Conservation (phyloP, 169 alveolate genomes). For the Eimeria necatrix region DNA sequence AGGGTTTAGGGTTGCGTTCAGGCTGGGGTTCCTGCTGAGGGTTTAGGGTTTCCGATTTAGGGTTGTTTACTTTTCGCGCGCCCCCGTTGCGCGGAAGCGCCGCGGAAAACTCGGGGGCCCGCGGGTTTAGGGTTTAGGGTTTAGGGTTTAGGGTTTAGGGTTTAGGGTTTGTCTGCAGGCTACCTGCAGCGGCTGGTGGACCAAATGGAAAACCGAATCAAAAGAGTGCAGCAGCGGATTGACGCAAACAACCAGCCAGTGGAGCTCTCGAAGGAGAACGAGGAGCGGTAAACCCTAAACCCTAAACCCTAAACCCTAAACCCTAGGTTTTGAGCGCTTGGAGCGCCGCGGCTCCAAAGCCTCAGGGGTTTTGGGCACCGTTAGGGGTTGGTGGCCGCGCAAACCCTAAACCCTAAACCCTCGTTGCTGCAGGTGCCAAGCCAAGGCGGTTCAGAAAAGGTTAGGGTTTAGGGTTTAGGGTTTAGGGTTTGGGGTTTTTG, state of each 20-base stretch:
- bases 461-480: slow-evolving; percentile 18
- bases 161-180: slow-evolving; percentile 52
- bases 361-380: too few relatives aligned
- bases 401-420: neutral
- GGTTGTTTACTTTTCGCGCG: too few relatives aligned
- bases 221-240: slow-evolving; percentile 80
- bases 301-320: neutral
- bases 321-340: neutral
- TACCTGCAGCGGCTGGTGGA: slow-evolving; percentile 80
- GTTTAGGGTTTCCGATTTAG: neutral
- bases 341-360: too few relatives aligned
- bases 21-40: neutral
- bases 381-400: too few relatives aligned
- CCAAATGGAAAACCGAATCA: slow-evolving; percentile 84
- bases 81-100: too few relatives aligned
- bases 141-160: slow-evolving; percentile 21
- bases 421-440: neutral
- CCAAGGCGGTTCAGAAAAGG: too few relatives aligned
- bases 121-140: neutral
- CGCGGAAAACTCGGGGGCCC: neutral
- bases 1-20: neutral
- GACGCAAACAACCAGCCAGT: slow-evolving; percentile 75
- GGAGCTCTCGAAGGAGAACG: slow-evolving; percentile 76
- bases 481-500: slow-evolving; percentile 5
- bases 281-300: slow-evolving; percentile 69